Evolutionary conservation across 2,329 filamentous ascomycete genomes (phyloP).

Genomic region (Ceratocystis cacaofunesta): DNA sequence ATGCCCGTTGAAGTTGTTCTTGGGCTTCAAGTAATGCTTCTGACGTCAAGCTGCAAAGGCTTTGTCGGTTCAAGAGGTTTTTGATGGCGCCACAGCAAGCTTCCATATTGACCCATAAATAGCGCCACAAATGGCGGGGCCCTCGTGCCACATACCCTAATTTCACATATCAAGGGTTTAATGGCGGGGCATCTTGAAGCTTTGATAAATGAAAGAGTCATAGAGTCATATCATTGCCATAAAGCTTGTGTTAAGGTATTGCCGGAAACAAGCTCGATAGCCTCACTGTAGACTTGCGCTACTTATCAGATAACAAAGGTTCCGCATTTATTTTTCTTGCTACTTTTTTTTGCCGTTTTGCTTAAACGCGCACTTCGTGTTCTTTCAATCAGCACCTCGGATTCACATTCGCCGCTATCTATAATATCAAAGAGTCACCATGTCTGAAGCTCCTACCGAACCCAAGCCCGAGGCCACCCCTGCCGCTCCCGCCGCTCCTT

Average conservation of each 20-base stretch:
- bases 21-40: too few relatives aligned
- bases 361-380: background rate
- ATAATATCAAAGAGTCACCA: slow-evolving; percentile 14
- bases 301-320: background rate
- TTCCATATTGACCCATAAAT: background rate
- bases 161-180: slow-evolving; percentile 7
- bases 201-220: slow-evolving; percentile 6
- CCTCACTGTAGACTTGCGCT: background rate
- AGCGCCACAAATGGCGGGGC: slow-evolving; percentile 7
- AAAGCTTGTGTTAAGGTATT: background rate
- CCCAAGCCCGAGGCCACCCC: slow-evolving; percentile 16
- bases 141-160: background rate
- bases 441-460: slow-evolving; percentile 26
- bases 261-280: background rate
- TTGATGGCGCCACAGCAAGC: background rate
- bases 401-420: background rate
- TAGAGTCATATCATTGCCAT: slow-evolving; percentile 1
- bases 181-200: slow-evolving; percentile 3
- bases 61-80: background rate
- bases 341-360: background rate
- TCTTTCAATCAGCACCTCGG: background rate
- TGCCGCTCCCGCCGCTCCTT: background rate
- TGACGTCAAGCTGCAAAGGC: too few relatives aligned
- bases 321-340: background rate
- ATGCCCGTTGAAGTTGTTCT: background rate